Base-by-base conservation (phyloP, 768 basidiomycete species). In the Atractiella rhizophila region DNA sequence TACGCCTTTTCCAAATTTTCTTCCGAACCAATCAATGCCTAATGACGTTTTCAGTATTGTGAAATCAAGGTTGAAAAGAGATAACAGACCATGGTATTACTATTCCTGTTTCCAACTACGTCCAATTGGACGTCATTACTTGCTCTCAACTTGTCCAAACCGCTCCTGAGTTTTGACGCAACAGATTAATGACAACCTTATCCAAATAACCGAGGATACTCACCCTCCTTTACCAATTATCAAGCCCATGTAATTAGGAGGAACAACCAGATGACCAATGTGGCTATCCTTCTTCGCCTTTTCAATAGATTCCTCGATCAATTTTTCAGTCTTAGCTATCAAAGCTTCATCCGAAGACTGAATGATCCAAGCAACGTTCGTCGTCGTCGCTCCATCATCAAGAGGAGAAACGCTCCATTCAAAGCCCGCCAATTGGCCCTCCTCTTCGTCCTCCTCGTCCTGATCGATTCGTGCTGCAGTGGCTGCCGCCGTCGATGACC, bases 401-500 rank as follows among this genome's bases (percentile, higher is more conserved):
- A 88, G 86, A 46, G 68, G 68, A 5, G 76, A 74, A 44, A 77
- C 73, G 43, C 80, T 81, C 47, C 85, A 82, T 53, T 78, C 76
- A 2, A 91, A 64, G n/a, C n/a, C n/a, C n/a, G n/a, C n/a, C n/a
- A n/a, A n/a, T n/a, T n/a, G n/a, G n/a, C n/a, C n/a, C 54, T 81
- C 74, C 24, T 65, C 59, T 21, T 68, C 66, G 7, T 62, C 52
- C 12, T 58, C 56, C 0, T 65, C 67, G n/a, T 70, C 71, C 16
- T 64, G 59, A 52, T 96, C 88, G 56, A 96, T 91, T 30, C 91
- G 75, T n/a, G 83, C 78, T n/a, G 54, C 51, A 13, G 48, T 30
- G 21, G 41, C 40, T 18, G 63, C 56, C 15, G 44, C 55, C 28
- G 40, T 40, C 21, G 42, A 39, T n/a, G n/a, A n/a, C n/a, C n/a